Percentiles rank a stretch among this genome's conserved stretches.
phyloP scores from a whole-genome alignment of 140 eudicot species.

The Erigeron philadelphicus region DNA sequence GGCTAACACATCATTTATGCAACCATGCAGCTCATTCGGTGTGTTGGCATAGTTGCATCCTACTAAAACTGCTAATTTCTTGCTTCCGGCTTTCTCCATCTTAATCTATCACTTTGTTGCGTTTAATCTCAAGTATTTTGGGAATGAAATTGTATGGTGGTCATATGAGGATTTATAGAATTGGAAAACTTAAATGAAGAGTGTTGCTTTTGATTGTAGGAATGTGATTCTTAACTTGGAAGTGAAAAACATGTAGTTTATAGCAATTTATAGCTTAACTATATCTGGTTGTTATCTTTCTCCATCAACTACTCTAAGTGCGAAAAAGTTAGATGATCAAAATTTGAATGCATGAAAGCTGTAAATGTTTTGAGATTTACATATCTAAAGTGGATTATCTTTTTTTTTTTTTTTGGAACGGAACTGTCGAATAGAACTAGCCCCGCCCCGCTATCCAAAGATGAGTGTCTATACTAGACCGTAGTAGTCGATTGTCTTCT shows the following conservation, averaged over 20 bases:
- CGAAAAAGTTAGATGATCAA: no score
- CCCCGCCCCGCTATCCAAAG: no score
- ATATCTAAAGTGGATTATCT: no score
- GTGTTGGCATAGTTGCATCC: conserved; percentile 92
- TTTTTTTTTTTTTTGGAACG: no score
- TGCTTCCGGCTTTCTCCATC: conserved; percentile 32
- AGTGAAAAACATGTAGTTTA: conserved; percentile 27
- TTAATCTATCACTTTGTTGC: not conserved
- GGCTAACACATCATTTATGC: conserved; percentile 79
- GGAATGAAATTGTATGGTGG: conserved; percentile 4
- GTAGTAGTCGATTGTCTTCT: no score
- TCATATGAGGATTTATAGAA: conserved; percentile 23
- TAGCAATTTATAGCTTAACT: not conserved
- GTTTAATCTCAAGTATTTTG: not conserved
- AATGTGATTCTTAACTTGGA: conserved; percentile 28
- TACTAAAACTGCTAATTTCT: conserved; percentile 66
- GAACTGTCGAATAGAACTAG: no score
- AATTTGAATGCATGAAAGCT: not conserved
- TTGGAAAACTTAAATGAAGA: conserved; percentile 16
- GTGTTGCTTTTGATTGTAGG: conserved; percentile 23
- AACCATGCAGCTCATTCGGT: conserved; percentile 73
- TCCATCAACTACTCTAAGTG: not conserved
- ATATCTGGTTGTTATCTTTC: not conserved
- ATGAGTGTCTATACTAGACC: no score
- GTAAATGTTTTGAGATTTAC: not conserved